A percentile compares a stretch with the other conserved stretches of the same genome.
These are phyloP conservation scores for Zizania latifolia DNA, from an alignment of 176 grass and related monocot species.

Conservation along the genomic window DNA sequence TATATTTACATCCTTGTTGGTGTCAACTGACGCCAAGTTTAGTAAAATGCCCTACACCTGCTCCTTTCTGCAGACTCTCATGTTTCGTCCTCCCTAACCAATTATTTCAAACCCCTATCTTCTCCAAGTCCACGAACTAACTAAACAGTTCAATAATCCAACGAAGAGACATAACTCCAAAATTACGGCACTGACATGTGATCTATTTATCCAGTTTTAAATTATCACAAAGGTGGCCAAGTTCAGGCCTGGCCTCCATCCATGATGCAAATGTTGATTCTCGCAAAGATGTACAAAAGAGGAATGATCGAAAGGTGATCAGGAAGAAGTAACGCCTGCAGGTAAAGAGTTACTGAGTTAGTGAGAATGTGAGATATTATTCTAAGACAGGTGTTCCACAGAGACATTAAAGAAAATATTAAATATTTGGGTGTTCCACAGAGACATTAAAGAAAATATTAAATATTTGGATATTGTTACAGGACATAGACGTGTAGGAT, in stretches of 20 bases:
- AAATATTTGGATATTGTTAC: neutral
- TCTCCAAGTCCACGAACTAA: neutral
- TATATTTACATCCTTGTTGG: slow-evolving; percentile 33
- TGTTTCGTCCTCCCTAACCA: neutral
- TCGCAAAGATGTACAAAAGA: slow-evolving; percentile 49
- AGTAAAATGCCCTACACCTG: slow-evolving; percentile 16
- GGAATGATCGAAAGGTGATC: slow-evolving; percentile 87
- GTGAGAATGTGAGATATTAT: neutral
- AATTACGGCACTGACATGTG: no score
- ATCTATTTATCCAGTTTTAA: slow-evolving; percentile 74
- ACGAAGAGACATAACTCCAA: neutral
- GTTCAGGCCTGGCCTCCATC: slow-evolving; percentile 91
- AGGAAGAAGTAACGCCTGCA: slow-evolving; percentile 95
- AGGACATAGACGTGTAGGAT: neutral
- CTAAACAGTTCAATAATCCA: neutral
- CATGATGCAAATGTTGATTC: slow-evolving; percentile 69
- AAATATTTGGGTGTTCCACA: no score
- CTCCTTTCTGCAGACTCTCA: neutral
- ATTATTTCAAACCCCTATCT: neutral
- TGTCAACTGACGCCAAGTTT: slow-evolving; percentile 20
- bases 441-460: neutral
- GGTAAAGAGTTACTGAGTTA: slow-evolving; percentile 3
- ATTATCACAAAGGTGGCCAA: slow-evolving; percentile 94
- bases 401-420: neutral
- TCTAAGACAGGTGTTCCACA: no score